Percentiles rank a stretch among this genome's conserved stretches.
phyloP scores from a whole-genome alignment of 2,329 filamentous ascomycete genomes.

The Pseudogymnoascus sp. region DNA sequence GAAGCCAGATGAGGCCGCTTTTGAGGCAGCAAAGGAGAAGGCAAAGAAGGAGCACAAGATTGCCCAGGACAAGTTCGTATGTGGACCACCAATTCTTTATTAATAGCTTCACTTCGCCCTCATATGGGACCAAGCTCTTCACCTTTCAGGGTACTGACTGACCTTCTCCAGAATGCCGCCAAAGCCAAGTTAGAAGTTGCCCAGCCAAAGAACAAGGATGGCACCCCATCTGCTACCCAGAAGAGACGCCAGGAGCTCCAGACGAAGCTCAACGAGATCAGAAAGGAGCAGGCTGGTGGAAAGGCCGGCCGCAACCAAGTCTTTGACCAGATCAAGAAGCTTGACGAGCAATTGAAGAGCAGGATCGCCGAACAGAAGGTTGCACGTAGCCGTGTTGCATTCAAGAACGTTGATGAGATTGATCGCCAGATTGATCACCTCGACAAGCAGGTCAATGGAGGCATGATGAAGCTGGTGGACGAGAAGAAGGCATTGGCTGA shows the following conservation, averaged over 20 bases:
- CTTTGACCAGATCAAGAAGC: conserved; percentile 83
- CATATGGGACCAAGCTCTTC: neutral
- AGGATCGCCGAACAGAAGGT: conserved; percentile 81
- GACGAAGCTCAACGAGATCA: conserved; percentile 73
- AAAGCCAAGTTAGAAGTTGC: conserved; percentile 83
- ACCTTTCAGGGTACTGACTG: conserved; percentile 16
- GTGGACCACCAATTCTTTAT: conserved; percentile 25
- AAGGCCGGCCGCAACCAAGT: conserved; percentile 73
- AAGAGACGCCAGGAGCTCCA: conserved; percentile 84
- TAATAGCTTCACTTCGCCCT: neutral
- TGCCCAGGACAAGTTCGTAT: conserved; percentile 62
- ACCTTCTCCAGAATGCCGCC: conserved; percentile 62
- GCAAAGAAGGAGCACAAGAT: conserved; percentile 81
- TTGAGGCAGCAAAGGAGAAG: conserved; percentile 69
- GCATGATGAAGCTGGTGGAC: conserved; percentile 90
- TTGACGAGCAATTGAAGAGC: conserved; percentile 82
- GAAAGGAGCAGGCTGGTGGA: conserved; percentile 76
- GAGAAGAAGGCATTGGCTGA: conserved; percentile 90
- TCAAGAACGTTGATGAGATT: conserved; percentile 82
- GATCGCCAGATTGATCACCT: conserved; percentile 74
- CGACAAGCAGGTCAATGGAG: conserved; percentile 78
- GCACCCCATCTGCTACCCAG: conserved; percentile 52
- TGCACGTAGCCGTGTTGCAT: conserved; percentile 70
- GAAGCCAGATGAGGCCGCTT: conserved; percentile 80
- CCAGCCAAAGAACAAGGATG: conserved; percentile 70